phyloP scores from a whole-genome alignment of 2,329 filamentous ascomycete genomes.

The Didymella sp. region DNA sequence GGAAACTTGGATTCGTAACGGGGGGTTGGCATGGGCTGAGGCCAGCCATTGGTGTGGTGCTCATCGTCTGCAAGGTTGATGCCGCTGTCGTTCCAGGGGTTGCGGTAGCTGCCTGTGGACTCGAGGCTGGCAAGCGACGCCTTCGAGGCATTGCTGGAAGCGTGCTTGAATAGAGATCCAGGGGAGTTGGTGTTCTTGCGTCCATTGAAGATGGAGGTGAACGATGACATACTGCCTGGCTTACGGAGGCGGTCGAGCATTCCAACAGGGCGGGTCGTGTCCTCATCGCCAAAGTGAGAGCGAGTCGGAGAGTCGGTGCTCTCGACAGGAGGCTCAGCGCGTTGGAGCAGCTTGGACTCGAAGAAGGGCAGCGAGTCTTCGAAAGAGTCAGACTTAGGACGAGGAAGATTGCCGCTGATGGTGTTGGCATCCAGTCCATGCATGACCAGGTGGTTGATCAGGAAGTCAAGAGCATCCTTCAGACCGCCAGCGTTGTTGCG shows the following conservation, averaged over 20 bases:
- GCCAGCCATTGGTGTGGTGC: constrained; percentile 53
- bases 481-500: constrained; percentile 96
- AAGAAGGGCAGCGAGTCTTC: constrained; percentile 97
- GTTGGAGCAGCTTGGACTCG: constrained; percentile 93
- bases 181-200: constrained; percentile 87
- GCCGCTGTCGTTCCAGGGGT: constrained; percentile 97
- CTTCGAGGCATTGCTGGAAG: constrained; percentile 90
- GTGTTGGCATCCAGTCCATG: constrained; percentile 83
- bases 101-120: constrained; percentile 92
- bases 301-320: constrained; percentile 89
- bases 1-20: constrained; percentile 67
- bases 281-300: constrained; percentile 81
- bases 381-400: constrained; percentile 98
- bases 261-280: constrained; percentile 64
- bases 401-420: constrained; percentile 91
- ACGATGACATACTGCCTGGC: constrained; percentile 90
- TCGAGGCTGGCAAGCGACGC: constrained; percentile 96
- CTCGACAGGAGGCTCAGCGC: constrained; percentile 77
- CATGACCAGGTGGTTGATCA: constrained; percentile 83
- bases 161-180: constrained; percentile 82
- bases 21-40: constrained; percentile 44
- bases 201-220: constrained; percentile 93
- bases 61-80: constrained; percentile 91
- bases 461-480: constrained; percentile 93
- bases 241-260: constrained; percentile 93